These are phyloP conservation scores for Candolleomyces efflorescens DNA, from an alignment of 768 basidiomycete genomes.

Conservation along the genomic window DNA sequence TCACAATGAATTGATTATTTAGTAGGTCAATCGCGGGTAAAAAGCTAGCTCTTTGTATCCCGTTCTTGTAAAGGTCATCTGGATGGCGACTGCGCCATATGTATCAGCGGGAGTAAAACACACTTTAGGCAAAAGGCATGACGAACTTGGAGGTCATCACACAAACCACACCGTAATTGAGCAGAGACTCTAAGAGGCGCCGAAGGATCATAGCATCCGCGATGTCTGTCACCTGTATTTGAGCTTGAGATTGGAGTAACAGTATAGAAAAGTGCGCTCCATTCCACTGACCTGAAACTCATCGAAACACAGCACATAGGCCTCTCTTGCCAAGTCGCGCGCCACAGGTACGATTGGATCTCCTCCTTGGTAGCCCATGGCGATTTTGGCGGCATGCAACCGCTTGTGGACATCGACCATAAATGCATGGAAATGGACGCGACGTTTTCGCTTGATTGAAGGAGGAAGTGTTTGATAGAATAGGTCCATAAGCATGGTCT, in stretches of 20 bases:
- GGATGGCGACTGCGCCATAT: conserved; percentile 76
- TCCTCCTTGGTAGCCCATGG: conserved; percentile 61
- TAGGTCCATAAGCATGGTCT: conserved; percentile 99
- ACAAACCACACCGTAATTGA: conserved; percentile 86
- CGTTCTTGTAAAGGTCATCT: conserved; percentile 97
- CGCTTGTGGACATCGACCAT: conserved; percentile 99
- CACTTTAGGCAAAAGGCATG: neutral
- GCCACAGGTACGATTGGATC: conserved; percentile 89
- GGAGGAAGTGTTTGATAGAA: conserved; percentile 83
- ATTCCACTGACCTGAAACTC: conserved; percentile 79
- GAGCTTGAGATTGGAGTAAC: neutral
- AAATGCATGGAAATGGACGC: conserved; percentile 98
- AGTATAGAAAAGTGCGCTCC: neutral
- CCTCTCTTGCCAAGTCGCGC: conserved; percentile 78
- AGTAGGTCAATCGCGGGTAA: conserved; percentile 92
- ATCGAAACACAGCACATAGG: conserved; percentile 89
- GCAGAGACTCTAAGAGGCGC: conserved; percentile 79
- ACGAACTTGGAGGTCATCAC: conserved; percentile 97
- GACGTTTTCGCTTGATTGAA: conserved; percentile 63
- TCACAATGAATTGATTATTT: conserved; percentile 81
- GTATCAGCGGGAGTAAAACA: neutral
- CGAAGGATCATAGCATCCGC: conserved; percentile 98
- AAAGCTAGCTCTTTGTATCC: conserved; percentile 94
- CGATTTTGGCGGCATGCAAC: conserved; percentile 74
- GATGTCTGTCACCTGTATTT: conserved; percentile 83